Conservation (phyloP, 176 grass and related monocot species). For the Cenchrus fungigraminus region DNA sequence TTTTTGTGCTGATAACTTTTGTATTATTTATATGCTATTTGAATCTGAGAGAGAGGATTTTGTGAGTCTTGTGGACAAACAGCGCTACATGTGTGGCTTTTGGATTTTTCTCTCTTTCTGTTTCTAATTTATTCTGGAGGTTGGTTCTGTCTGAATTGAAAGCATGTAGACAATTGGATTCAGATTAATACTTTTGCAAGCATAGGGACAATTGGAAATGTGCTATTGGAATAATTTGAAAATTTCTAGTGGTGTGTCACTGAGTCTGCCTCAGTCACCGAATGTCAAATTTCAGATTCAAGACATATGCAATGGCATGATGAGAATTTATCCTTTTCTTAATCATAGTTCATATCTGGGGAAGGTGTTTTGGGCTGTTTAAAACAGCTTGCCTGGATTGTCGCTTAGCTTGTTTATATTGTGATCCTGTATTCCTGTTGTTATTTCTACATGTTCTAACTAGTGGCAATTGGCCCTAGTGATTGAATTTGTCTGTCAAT, state of each 20-base stretch:
- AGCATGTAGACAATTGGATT: background rate
- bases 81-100: background rate
- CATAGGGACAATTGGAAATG: too few species aligned
- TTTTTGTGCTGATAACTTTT: background rate
- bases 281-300: background rate
- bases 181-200: background rate
- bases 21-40: background rate
- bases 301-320: background rate
- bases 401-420: background rate
- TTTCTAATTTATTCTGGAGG: background rate
- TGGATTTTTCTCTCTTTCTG: background rate
- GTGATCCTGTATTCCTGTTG: background rate
- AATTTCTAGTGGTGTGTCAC: too few species aligned
- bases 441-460: background rate
- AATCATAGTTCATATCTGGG: background rate
- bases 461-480: background rate
- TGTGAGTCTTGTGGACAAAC: background rate
- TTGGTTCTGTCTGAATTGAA: background rate
- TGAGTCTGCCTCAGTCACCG: too few species aligned
- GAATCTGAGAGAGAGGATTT: background rate
- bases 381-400: constrained; percentile 5
- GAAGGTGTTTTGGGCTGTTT: background rate
- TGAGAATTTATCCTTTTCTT: background rate
- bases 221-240: background rate
- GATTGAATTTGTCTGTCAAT: background rate